Evolutionary conservation across 257 asterid species (phyloP), one percentile per base, ranked within the genome.

Genomic region (Ehretia macrophylla): DNA sequence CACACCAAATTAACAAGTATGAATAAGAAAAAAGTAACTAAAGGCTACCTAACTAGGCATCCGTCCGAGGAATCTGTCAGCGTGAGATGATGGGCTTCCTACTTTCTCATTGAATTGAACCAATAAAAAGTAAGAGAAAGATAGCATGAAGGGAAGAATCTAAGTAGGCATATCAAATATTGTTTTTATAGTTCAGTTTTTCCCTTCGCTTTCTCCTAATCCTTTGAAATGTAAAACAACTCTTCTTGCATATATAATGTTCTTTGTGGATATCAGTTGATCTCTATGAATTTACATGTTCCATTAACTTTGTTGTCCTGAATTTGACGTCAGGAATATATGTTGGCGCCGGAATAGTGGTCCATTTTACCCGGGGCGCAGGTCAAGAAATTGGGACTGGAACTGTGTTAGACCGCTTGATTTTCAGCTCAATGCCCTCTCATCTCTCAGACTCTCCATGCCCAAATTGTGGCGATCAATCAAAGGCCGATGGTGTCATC

Each of bases 341-440:
- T 40, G 49, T 82, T 42, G 96, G 98, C 14, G 58, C 83, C 60
- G 95, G 81, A 22, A 82, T 54, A 12, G 96, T 85, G 60, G 77
- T 91, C 74, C 98, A 91, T 73, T 91, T 91, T 75, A 88, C 98
- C 18, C 84, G 92, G 56, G 90, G 87, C 55, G 86, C 84, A 3
- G 96, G 88, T 35, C 96, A 80, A 23, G 98, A 91, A 70, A 79
- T 80, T 12, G 96, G 95, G 32, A 91, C 95, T 0, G 98, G 98
- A 27, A 91, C 96, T 3, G 69, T 71, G 19, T 55, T 88, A 22
- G 96, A 85, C 73, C 78, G 72, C 39, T 49, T 73, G 38, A 55
- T 91, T 62, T 73, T 81, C 77, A 91, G 94, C 85, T 78, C 95
- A 39, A 83, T 95, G 67, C 95, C 85, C 1, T 53, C 83, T 1